Conservation (phyloP, 495 filamentous ascomycete genomes). For the Penicillium ochrochloron region DNA sequence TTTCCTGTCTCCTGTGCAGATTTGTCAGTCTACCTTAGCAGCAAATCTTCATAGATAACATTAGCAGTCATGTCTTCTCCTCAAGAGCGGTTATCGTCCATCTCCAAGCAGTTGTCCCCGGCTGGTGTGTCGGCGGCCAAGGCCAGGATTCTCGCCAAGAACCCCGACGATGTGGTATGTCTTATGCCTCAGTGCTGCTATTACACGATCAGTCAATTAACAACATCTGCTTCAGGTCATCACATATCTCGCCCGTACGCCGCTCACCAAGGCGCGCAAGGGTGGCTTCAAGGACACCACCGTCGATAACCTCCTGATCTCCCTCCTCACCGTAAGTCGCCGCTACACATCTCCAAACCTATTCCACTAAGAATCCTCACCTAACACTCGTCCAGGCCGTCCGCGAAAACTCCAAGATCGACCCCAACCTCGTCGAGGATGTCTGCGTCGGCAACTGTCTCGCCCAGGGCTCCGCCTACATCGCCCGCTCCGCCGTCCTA, state of each 20-base stretch:
- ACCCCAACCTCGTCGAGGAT: conserved; percentile 87
- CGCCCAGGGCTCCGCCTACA: conserved; percentile 66
- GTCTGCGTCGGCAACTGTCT: conserved; percentile 89
- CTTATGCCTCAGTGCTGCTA: not conserved
- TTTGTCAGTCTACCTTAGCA: not conserved
- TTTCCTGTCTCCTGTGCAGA: not conserved
- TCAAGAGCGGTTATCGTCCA: conserved; percentile 47
- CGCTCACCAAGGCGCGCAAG: conserved; percentile 77
- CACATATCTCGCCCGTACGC: conserved; percentile 77
- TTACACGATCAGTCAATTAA: conserved; percentile 8
- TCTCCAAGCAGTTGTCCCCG: conserved; percentile 45
- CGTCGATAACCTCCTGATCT: conserved; percentile 79
- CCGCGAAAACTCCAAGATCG: conserved; percentile 72
- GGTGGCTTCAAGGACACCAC: conserved; percentile 92
- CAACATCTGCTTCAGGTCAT: conserved; percentile 63
- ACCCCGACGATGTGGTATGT: conserved; percentile 51
- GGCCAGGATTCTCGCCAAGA: conserved; percentile 44
- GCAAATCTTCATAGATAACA: not conserved
- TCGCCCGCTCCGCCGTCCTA: conserved; percentile 82
- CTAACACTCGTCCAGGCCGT: conserved; percentile 46
- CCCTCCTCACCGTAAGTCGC: conserved; percentile 71
- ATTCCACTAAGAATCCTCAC: not conserved
- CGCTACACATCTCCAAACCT: not conserved
- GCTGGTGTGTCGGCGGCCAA: conserved; percentile 34
- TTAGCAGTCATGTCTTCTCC: conserved; percentile 45